Evolutionary conservation across 116 monocot species (phyloP).

Genomic region (Thalassia testudinum): DNA sequence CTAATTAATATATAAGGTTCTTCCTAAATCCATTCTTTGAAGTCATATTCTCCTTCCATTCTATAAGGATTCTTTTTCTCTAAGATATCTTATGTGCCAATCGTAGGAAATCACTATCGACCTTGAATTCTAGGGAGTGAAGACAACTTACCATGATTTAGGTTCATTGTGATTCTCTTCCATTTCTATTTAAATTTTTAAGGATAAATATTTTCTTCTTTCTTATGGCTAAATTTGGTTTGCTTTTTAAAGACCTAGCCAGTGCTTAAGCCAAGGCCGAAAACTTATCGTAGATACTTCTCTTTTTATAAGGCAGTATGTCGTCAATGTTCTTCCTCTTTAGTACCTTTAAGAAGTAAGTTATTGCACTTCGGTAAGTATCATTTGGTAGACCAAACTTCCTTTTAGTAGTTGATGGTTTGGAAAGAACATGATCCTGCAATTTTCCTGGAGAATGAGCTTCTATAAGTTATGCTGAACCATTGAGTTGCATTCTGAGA

Average conservation of each 20-base stretch:
- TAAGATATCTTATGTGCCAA: not conserved
- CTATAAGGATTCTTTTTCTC: no score
- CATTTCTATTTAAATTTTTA: not conserved
- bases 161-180: conserved; percentile 27
- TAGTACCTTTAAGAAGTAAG: not conserved
- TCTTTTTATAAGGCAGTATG: conserved; percentile 93
- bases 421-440: no score
- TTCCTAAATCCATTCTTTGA: not conserved
- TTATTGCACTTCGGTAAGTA: not conserved
- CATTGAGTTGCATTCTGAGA: no score
- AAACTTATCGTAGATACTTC: conserved; percentile 98
- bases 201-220: no score
- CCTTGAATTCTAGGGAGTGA: conserved; percentile 93
- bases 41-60: no score
- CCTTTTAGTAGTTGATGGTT: no score
- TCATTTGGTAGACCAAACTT: no score
- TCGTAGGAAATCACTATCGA: conserved; percentile 88
- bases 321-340: not conserved
- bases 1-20: conserved; percentile 93
- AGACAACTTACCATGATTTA: conserved; percentile 94
- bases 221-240: not conserved
- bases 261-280: conserved; percentile 67
- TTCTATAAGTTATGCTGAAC: no score
- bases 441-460: no score
- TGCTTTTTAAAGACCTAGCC: conserved; percentile 67